Evolutionary conservation across 1,139 yeast species (phyloP), one percentile per base, ranked within the genome.

Genomic region (Scheffersomyces titani): DNA sequence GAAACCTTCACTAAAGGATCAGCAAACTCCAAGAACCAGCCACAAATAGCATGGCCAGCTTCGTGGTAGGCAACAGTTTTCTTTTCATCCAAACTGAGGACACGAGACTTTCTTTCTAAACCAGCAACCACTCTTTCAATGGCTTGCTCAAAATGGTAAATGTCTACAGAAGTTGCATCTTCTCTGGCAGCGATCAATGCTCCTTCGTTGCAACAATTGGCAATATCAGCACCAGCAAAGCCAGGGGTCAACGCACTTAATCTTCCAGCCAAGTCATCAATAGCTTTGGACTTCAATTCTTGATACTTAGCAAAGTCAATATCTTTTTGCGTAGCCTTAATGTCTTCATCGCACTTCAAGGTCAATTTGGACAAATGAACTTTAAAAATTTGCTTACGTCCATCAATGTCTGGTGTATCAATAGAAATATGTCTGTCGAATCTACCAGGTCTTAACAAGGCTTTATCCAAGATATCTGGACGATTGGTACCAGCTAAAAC

Each of bases 101-200:
- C 79, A 66, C 86, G 83, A 1, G 90, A 82, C 68, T 88, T 89
- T 73, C 87, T 86, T 69, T 89, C 94, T 54, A 89, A 79, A 40
- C 96, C 96, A 47, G 92, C 96, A 70, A 89, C 83, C 53, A 89
- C 94, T 68, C 94, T 82, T 71, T 89, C 94, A 65, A 89, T 89
- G 24, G 94, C 94, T 66, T 84, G 87, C 67, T 89, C 96, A 65
- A 89, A 89, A 71, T 89, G 92, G 52, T 76, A 75, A 45, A 83
- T 69, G 51, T 80, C 85, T 19, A 89, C 92, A 21, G 80, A 71
- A 1, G 73, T 69, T 5, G 87, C 84, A 65, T 87, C 84, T 58
- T 80, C 80, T 71, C 96, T 81, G 0, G 94, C 94, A 19, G 94
- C 94, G 66, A 88, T 87, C 64, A 89, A 80, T 1, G 94, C 94